A percentile compares a stretch with the other conserved stretches of the same genome.
These are phyloP conservation scores for Lanmaoa rubissima DNA, from an alignment of 768 basidiomycete species.

Conservation along the genomic window DNA sequence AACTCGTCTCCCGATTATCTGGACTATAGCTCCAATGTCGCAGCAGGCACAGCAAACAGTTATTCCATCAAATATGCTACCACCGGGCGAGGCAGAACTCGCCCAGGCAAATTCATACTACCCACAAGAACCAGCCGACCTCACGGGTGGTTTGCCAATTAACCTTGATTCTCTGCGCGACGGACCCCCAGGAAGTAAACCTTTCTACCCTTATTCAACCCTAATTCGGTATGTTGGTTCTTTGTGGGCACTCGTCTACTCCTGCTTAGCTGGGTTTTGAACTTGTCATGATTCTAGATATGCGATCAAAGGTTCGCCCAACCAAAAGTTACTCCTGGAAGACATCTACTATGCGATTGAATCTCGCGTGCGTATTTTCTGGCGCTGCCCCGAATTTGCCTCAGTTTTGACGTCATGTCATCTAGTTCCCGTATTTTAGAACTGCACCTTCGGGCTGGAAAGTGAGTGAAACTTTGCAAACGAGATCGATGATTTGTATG, in stretches of 20 bases:
- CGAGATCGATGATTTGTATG: not conserved
- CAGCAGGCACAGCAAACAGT: slow-evolving; percentile 51
- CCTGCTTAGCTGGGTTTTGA: not conserved
- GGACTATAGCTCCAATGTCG: slow-evolving; percentile 38
- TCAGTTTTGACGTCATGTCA: slow-evolving; percentile 11
- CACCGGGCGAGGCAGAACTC: slow-evolving; percentile 53
- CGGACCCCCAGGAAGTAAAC: slow-evolving; percentile 85
- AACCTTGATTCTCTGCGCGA: slow-evolving; percentile 85
- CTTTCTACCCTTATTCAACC: slow-evolving; percentile 89
- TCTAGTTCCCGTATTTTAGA: slow-evolving; percentile 85
- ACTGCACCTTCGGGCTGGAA: slow-evolving; percentile 91
- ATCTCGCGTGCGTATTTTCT: slow-evolving; percentile 60
- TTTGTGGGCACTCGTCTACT: not conserved
- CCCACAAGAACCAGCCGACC: slow-evolving; percentile 73
- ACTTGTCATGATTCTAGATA: slow-evolving; percentile 48
- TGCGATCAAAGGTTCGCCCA: slow-evolving; percentile 89
- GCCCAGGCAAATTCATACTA: slow-evolving; percentile 58
- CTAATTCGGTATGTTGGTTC: slow-evolving; percentile 69
- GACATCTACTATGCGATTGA: slow-evolving; percentile 93
- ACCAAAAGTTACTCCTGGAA: slow-evolving; percentile 80
- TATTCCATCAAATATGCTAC: slow-evolving; percentile 62
- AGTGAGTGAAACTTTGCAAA: slow-evolving; percentile 44
- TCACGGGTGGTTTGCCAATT: slow-evolving; percentile 81
- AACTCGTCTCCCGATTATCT: slow-evolving; percentile 12
- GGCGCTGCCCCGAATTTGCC: not conserved